A percentile compares a stretch with the other conserved stretches of the same genome.
phyloP scores from a whole-genome alignment of 2,329 filamentous ascomycete species.

The Grosmannia huntii region DNA sequence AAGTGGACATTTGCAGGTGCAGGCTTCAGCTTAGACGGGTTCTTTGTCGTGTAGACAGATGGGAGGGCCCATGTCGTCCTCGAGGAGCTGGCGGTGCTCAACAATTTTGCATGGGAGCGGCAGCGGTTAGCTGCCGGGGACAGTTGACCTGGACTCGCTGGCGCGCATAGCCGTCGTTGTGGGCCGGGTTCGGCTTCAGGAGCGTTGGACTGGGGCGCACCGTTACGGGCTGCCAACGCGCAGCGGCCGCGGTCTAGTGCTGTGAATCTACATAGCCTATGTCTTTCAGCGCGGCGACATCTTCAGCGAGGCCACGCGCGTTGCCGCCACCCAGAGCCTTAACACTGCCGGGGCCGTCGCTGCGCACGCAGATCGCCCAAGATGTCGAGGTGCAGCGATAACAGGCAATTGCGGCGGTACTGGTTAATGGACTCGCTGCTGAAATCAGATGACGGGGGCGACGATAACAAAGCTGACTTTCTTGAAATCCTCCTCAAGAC shows the following conservation, averaged over 20 bases:
- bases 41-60: conserved; percentile 13
- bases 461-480: conserved; percentile 15
- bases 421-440: conserved; percentile 16
- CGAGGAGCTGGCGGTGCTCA: conserved; percentile 24
- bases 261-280: conserved; percentile 20
- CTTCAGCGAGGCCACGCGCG: conserved; percentile 16
- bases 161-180: conserved; percentile 30
- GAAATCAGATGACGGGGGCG: neutral
- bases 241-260: conserved; percentile 14
- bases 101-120: conserved; percentile 32
- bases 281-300: conserved; percentile 17
- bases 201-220: conserved; percentile 24
- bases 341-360: conserved; percentile 15
- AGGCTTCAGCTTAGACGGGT: neutral
- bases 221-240: conserved; percentile 9
- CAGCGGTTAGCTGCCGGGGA: conserved; percentile 24
- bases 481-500: conserved; percentile 19
- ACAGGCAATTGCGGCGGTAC: conserved; percentile 12
- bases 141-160: conserved; percentile 26
- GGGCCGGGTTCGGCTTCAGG: conserved; percentile 28
- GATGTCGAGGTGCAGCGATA: conserved; percentile 18
- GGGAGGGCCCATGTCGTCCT: conserved; percentile 19
- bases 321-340: conserved; percentile 14
- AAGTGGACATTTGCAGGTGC: conserved; percentile 6
- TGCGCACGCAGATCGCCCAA: conserved; percentile 17